These are phyloP conservation scores for Zymoseptoria crescenta DNA, from an alignment of 2,329 filamentous ascomycete genomes.

Conservation along the genomic window DNA sequence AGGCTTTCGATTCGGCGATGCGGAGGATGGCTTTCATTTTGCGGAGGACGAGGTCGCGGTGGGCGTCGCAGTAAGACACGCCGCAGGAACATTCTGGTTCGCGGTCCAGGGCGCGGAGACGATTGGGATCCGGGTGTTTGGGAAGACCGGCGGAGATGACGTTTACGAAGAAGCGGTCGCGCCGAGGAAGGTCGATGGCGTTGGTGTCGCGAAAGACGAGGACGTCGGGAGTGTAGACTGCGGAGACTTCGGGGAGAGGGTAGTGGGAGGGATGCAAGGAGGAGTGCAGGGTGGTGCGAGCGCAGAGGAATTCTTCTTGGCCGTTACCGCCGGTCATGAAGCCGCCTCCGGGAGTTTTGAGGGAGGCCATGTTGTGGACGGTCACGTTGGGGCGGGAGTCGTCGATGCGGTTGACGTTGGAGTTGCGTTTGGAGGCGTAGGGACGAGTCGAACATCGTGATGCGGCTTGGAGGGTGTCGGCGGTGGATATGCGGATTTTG, in stretches of 20 bases:
- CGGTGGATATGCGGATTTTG: constrained; percentile 40
- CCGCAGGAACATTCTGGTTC: constrained; percentile 28
- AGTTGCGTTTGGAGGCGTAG: constrained; percentile 15
- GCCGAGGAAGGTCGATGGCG: constrained; percentile 35
- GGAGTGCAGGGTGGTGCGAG: constrained; percentile 52
- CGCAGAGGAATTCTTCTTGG: constrained; percentile 56
- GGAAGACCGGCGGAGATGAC: constrained; percentile 53
- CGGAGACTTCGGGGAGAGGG: constrained; percentile 51
- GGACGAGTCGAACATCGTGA: constrained; percentile 18
- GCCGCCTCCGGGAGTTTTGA: constrained; percentile 53
- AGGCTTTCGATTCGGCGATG: constrained; percentile 41
- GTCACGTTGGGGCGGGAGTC: constrained; percentile 38
- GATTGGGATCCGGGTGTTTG: constrained; percentile 46
- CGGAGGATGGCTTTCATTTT: constrained; percentile 55
- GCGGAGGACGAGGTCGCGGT: constrained; percentile 43
- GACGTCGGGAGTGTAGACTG: constrained; percentile 51
- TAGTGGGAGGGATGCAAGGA: constrained; percentile 53
- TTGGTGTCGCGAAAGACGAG: constrained; percentile 48
- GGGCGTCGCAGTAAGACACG: constrained; percentile 39
- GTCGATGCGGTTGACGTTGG: constrained; percentile 12
- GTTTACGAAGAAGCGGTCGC: constrained; percentile 52
- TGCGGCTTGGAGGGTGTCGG: constrained; percentile 50
- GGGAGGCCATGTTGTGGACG: constrained; percentile 58
- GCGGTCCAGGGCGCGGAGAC: constrained; percentile 26
- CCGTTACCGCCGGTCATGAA: constrained; percentile 52